These are phyloP conservation scores for Psophocarpus tetragonolobus DNA, from an alignment of 306 rosid genomes.

Conservation along the genomic window DNA sequence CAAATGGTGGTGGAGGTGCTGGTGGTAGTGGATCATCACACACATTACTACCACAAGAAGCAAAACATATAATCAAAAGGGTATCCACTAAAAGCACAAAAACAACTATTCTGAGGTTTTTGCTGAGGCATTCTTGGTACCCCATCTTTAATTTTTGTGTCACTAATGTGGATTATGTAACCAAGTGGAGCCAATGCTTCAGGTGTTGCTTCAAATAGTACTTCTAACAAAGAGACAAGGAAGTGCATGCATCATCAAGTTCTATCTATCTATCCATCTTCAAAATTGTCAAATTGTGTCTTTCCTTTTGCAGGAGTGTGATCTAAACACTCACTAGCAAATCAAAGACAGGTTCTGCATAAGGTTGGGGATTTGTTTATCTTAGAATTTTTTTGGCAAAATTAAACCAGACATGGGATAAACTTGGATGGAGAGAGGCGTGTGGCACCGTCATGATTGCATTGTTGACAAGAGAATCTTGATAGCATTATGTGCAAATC, in stretches of 20 bases:
- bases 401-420: conserved; percentile 31
- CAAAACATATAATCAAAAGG: conserved; percentile 41
- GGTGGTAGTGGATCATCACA: conserved; percentile 78
- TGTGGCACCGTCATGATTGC: conserved; percentile 36
- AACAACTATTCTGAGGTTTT: conserved; percentile 32
- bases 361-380: conserved; percentile 34
- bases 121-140: not conserved
- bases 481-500: conserved; percentile 36
- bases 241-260: conserved; percentile 26
- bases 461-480: conserved; percentile 38
- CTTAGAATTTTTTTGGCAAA: not conserved
- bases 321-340: conserved; percentile 12
- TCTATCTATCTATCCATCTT: conserved; percentile 24
- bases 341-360: conserved; percentile 8
- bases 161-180: conserved; percentile 42
- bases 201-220: conserved; percentile 34
- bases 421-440: conserved; percentile 33
- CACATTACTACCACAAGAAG: conserved; percentile 46
- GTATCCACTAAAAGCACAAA: conserved; percentile 40
- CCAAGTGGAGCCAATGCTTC: conserved; percentile 42
- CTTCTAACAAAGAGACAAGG: conserved; percentile 30
- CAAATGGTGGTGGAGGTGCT: conserved; percentile 78
- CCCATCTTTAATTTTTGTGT: conserved; percentile 35
- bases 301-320: conserved; percentile 5
- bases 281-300: conserved; percentile 29